These are phyloP conservation scores for Colletotrichum sp. DNA, from an alignment of 2,329 filamentous ascomycete genomes.

Conservation along the genomic window DNA sequence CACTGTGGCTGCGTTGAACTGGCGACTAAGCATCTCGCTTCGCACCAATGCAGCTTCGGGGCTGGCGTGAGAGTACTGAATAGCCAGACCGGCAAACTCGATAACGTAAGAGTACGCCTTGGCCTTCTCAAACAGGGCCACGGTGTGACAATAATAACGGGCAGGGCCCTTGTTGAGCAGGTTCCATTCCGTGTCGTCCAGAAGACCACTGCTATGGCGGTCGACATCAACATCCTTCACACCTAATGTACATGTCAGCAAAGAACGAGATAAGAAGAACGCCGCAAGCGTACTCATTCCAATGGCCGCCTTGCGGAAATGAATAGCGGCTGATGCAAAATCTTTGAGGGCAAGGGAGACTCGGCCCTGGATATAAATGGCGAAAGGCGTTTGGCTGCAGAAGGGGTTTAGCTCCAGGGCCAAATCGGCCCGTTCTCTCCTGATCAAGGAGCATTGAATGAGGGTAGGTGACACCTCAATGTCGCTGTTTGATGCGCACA, in stretches of 20 bases:
- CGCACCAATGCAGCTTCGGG: conserved; percentile 49
- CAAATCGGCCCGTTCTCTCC: conserved; percentile 64
- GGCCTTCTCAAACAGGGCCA: conserved; percentile 79
- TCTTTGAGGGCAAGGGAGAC: conserved; percentile 77
- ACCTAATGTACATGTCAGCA: conserved; percentile 42
- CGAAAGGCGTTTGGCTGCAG: conserved; percentile 63
- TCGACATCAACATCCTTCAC: conserved; percentile 50
- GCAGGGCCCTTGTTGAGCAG: conserved; percentile 75
- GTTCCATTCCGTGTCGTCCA: conserved; percentile 78
- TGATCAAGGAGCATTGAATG: conserved; percentile 67
- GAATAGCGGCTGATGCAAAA: conserved; percentile 72
- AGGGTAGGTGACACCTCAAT: conserved; percentile 67
- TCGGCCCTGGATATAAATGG: conserved; percentile 84
- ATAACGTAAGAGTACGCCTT: conserved; percentile 81
- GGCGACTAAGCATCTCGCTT: conserved; percentile 78
- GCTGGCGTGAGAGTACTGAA: conserved; percentile 62
- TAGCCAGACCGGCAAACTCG: conserved; percentile 79
- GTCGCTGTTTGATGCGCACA: conserved; percentile 69
- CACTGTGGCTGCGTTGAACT: conserved; percentile 83
- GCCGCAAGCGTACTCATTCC: conserved; percentile 72
- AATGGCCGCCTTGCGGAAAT: conserved; percentile 84
- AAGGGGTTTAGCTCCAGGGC: conserved; percentile 63
- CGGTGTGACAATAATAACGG: conserved; percentile 86
- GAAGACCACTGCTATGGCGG: conserved; percentile 67
- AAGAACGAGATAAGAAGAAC: conserved; percentile 18